phyloP scores from a whole-genome alignment of 352 stramenopile species.

The Pythium brassicae region DNA sequence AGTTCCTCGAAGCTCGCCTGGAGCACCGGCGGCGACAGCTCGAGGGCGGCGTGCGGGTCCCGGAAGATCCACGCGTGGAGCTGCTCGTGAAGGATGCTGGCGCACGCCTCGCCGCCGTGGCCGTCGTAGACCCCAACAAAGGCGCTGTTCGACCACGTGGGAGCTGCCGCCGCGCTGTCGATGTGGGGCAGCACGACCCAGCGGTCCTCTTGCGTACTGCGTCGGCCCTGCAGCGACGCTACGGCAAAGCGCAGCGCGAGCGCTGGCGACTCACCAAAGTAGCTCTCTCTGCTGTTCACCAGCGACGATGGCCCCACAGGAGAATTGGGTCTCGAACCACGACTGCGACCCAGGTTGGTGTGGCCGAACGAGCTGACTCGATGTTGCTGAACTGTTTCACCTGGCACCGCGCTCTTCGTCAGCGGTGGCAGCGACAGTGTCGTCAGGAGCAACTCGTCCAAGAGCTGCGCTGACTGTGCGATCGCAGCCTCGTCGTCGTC shows the following conservation, averaged over 20 bases:
- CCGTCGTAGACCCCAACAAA: constrained; percentile 84
- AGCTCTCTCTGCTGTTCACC: constrained; percentile 25
- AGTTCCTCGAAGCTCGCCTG: constrained; percentile 53
- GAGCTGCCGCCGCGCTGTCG: constrained; percentile 3
- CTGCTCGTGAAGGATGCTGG: constrained; percentile 68
- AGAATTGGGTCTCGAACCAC: not conserved
- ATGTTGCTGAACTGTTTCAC: not conserved
- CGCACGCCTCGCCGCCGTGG: constrained; percentile 70
- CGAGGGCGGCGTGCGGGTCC: constrained; percentile 17
- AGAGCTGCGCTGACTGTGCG: constrained; percentile 53
- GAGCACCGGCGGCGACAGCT: constrained; percentile 20
- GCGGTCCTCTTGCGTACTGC: constrained; percentile 74
- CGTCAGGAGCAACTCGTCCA: constrained; percentile 72
- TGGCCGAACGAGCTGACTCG: not conserved
- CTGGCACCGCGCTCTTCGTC: constrained; percentile 14
- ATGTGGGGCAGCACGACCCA: constrained; percentile 56
- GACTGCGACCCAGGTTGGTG: not conserved
- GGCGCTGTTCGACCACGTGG: constrained; percentile 17
- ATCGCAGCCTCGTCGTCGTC: constrained; percentile 66
- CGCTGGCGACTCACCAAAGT: constrained; percentile 29
- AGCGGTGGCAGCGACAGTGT: constrained; percentile 68
- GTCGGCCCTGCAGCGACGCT: constrained; percentile 51
- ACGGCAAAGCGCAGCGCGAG: constrained; percentile 42
- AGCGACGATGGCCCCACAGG: not conserved
- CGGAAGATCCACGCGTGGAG: constrained; percentile 67